Base-by-base conservation (phyloP, 352 stramenopile genomes). In the Elongisporangium undulatum region DNA sequence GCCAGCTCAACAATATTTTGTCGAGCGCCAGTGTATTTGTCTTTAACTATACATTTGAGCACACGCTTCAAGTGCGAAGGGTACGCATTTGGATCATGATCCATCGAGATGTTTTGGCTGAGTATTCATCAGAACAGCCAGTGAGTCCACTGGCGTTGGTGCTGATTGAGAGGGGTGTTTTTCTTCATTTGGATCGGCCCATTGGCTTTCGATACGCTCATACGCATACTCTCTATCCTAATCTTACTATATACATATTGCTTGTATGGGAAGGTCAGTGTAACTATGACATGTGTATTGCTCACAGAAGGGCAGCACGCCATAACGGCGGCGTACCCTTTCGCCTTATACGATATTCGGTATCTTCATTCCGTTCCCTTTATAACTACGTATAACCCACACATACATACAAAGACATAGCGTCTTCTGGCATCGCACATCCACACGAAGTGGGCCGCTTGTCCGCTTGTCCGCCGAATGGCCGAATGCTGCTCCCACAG, bases 271-370 rank as follows among this genome's bases (percentile, higher is more conserved):
- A 80, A 68, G 69, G 72, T 80, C 72, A 80, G 72, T 77, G 72
- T 80, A 80, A 80, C 72, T 80, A 80, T 80, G 72, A 80, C 72
- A 69, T 63, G 62, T 76, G 59, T 71, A 55, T 50, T 50, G 71
- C 69, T 80, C 71, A 80, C 69, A 49, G 63, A 63, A 67, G 62
- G 59, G 63, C 41, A 58, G 49, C 52, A 49, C 17, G 53, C 61
- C 66, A 72, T 69, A 72, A 72, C 66, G 62, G 58, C 58, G 49
- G 29, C 29, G 13, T 41, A 41, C 29, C 29, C 29, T 41, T 41
- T 41, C 29, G 29, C 29, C 8, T 41, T 41, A 41, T 41, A 41
- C 29, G 29, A 41, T 41, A 34, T 34, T 15, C 29, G 29, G 8
- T 41, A 41, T 41, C 29, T 41, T 41, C 29, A 41, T 41, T 41